Conservation (phyloP, 768 basidiomycete genomes). For the Clitopilus passeckerianus region DNA sequence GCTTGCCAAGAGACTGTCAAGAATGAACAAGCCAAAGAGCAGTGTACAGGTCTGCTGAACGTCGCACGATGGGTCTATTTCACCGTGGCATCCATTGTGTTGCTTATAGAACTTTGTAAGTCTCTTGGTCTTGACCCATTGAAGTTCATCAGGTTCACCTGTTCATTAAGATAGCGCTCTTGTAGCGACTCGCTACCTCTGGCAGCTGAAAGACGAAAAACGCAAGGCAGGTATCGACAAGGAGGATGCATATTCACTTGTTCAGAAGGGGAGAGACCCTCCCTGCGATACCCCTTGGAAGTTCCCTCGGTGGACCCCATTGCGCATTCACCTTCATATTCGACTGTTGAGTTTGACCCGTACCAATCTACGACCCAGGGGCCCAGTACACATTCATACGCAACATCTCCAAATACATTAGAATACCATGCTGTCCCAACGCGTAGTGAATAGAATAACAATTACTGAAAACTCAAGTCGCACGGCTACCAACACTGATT, state of each 20-base stretch:
- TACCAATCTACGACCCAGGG: slow-evolving; percentile 24
- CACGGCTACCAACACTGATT: too few species aligned
- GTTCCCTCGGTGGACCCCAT: background rate
- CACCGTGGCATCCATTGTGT: slow-evolving; percentile 34
- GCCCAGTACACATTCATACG: background rate
- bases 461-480: too few species aligned
- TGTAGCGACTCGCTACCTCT: slow-evolving; percentile 49
- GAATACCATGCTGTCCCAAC: background rate
- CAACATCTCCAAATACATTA: background rate
- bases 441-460: background rate
- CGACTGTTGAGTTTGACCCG: slow-evolving; percentile 30
- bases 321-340: slow-evolving; percentile 7
- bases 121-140: background rate
- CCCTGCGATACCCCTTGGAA: slow-evolving; percentile 10
- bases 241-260: slow-evolving; percentile 30
- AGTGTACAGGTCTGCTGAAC: slow-evolving; percentile 38
- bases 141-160: background rate
- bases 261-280: slow-evolving; percentile 16
- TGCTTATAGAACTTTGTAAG: slow-evolving; percentile 53
- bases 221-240: slow-evolving; percentile 28
- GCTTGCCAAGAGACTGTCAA: slow-evolving; percentile 42
- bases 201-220: slow-evolving; percentile 48
- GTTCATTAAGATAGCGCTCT: slow-evolving; percentile 41
- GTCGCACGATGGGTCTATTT: slow-evolving; percentile 42
- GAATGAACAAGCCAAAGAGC: slow-evolving; percentile 31